Evolutionary conservation across 495 filamentous ascomycete genomes (phyloP).

Genomic region (Hamigera avellanea): DNA sequence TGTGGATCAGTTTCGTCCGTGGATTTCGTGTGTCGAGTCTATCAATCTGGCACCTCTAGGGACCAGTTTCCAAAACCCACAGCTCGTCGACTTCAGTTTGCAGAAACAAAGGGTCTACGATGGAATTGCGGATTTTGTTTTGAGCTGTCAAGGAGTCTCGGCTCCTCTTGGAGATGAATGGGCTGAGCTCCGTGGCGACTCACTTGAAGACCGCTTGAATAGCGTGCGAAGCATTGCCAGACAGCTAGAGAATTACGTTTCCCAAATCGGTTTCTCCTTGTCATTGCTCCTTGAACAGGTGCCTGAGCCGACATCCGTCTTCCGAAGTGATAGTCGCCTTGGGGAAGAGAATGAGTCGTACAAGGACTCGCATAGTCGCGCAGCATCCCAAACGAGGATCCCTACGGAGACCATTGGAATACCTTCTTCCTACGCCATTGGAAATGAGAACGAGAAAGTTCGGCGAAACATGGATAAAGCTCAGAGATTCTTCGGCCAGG

Average conservation of each 20-base stretch:
- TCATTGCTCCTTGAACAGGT: constrained; percentile 78
- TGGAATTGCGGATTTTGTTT: constrained; percentile 74
- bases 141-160: constrained; percentile 77
- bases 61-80: constrained; percentile 67
- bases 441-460: constrained; percentile 45
- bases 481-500: constrained; percentile 80
- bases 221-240: constrained; percentile 62
- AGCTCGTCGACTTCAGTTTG: constrained; percentile 73
- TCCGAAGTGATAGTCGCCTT: constrained; percentile 26
- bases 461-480: constrained; percentile 72
- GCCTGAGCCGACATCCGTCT: constrained; percentile 25
- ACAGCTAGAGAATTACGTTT: constrained; percentile 74
- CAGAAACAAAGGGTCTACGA: constrained; percentile 93
- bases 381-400: constrained; percentile 23
- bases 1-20: constrained; percentile 75
- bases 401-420: constrained; percentile 40
- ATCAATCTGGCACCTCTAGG: constrained; percentile 69
- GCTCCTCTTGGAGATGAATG: constrained; percentile 90
- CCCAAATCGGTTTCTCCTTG: constrained; percentile 77
- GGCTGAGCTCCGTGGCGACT: constrained; percentile 81
- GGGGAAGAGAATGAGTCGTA: constrained; percentile 18
- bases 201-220: constrained; percentile 78
- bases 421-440: constrained; percentile 53
- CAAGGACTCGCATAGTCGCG: constrained; percentile 18
- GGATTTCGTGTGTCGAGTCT: constrained; percentile 78